phyloP scores from a whole-genome alignment of 75 land plant species.

The Picea glauca region DNA sequence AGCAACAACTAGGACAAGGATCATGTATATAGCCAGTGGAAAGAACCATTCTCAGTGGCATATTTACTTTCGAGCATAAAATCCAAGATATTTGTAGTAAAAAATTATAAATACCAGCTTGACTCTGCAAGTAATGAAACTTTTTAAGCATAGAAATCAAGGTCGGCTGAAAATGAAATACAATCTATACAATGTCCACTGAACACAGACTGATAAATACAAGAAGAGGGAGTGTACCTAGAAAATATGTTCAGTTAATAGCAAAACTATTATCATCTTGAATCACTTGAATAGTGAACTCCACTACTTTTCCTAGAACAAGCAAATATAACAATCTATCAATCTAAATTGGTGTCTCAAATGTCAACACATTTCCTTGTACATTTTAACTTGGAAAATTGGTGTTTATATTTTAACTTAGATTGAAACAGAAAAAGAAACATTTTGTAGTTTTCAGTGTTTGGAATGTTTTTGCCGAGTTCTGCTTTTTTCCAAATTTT shows the following conservation, averaged over 20 bases:
- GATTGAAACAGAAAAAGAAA: no score
- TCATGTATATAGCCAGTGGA: neutral
- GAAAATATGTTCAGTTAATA: neutral
- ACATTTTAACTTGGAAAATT: no score
- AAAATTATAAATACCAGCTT: neutral
- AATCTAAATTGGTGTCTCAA: neutral
- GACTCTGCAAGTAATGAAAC: neutral
- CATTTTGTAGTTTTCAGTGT: no score
- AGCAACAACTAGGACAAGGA: neutral
- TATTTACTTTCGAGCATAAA: neutral
- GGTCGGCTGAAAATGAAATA: neutral
- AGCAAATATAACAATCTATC: neutral
- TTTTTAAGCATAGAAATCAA: neutral
- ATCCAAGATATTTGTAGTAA: neutral
- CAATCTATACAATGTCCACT: neutral
- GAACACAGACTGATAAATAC: neutral
- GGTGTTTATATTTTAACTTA: no score
- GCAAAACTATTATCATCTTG: neutral
- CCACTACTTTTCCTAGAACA: neutral
- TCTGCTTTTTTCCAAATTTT: no score
- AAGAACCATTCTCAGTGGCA: neutral
- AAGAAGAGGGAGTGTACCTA: neutral
- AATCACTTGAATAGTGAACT: neutral
- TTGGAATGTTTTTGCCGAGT: no score
- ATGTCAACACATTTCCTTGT: no score